Evolutionary conservation across 2,329 filamentous ascomycete genomes (phyloP), one percentile per base, ranked within the genome.

Genomic region (Alternaria triticina): DNA sequence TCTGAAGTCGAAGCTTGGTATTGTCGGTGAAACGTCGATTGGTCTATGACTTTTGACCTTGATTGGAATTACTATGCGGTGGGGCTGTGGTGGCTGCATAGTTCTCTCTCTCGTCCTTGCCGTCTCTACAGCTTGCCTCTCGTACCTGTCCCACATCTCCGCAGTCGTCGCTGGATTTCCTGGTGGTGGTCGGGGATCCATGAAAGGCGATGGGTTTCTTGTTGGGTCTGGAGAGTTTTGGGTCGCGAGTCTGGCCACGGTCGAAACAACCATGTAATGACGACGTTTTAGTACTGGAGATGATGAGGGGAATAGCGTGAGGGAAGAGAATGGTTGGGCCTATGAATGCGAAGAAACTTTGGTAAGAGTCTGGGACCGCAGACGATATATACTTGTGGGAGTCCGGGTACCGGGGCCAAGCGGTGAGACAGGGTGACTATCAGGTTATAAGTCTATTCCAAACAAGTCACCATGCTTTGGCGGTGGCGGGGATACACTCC

Each of bases 351-450:
- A 60, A 67, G 72, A 74, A 72, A 70, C 61, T 57, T 69, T 67
- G 72, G 73, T 71, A 75, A 70, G 60, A 66, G 57, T 69, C 75
- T 69, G 71, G 67, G 66, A 62, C 57, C 62, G 64, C 62, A 60
- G 67, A 72, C 70, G 70, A 73, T 77, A 77, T 77, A 76, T 75
- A 77, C 66, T 71, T 70, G 64, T 66, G 73, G 71, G 72, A 70
- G 61, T 65, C 71, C 74, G 56, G 57, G 59, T 65, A 60, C 56
- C 64, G 66, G 70, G 66, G 61, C 62, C 65, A 74, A 74, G 73
- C 72, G 72, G 72, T 75, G 70, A 75, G 71, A 77, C 73, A 76
- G 65, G 67, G 73, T 74, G 70, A 74, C 77, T 75, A 77, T 74
- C 65, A 72, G 69, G 66, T 69, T 67, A 50, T 56, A 56, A 46